Evolutionary conservation across 2,329 filamentous ascomycete genomes (phyloP), one percentile per base, ranked within the genome.

Genomic region (Teratosphaeria viscida): DNA sequence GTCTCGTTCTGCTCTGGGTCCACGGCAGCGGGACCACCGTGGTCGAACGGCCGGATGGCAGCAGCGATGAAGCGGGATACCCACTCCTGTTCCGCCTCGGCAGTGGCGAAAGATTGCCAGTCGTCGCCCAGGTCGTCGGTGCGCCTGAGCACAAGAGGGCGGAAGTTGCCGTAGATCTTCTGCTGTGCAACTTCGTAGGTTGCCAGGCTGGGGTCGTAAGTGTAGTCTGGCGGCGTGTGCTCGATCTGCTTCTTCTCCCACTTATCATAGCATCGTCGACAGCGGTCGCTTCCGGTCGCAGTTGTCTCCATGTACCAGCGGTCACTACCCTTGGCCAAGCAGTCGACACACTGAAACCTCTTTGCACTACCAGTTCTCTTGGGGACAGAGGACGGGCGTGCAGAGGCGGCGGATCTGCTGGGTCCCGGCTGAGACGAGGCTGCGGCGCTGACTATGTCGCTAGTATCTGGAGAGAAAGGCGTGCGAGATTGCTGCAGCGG

Each of bases 21-120:
- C 2, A 27, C 6, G 32, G n/a, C 29, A 5, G 19, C 55, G 2
- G 19, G 4, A n/a, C 43, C 43, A 14, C 12, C 29, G 32, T 23
- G 11, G 10, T 57, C 49, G 57, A 59, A 65, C 1, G 49, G 54
- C 6, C 39, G 59, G 34, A 60, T 59, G 12, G 59, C 58, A 5
- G 63, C 64, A 8, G 35, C 29, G 39, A 64, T 55, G 43, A 64
- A 62, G 1, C 57, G 47, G 6, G 49, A 23, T 10, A 62, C 61
- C 60, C 57, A 62, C 29, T 32, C 29, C 29, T 32, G 4, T 7
- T 52, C 19, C 5, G 37, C 49, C 26, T 62, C 60, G 29, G 34
- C n/a, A n/a, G 57, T 27, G 19, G 29, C 14, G 26, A 55, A 37
- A 14, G 34, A 29, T 8, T 57, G 32, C 57, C 52, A 57, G 53